phyloP scores from a whole-genome alignment of 2,329 filamentous ascomycete species.

The Ambrosiella cleistominuta region DNA sequence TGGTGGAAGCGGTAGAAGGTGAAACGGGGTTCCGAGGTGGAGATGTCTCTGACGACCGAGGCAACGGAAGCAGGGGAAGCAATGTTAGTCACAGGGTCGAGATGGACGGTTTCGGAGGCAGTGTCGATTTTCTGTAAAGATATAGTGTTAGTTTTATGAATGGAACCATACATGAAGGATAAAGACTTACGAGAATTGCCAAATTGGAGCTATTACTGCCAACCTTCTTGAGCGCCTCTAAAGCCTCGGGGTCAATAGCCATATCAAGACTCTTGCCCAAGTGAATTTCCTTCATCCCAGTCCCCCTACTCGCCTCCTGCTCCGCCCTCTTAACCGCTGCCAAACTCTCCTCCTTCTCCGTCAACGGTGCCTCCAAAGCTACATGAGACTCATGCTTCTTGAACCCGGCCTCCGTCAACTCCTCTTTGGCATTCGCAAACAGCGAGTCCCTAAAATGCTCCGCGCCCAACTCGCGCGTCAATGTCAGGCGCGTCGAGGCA shows the following conservation, averaged over 20 bases:
- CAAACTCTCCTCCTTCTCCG: slow-evolving; percentile 57
- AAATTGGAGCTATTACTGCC: slow-evolving; percentile 33
- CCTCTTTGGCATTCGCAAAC: slow-evolving; percentile 51
- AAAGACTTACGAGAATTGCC: slow-evolving; percentile 43
- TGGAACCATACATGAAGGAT: background rate
- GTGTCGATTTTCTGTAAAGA: slow-evolving; percentile 49
- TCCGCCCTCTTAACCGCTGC: slow-evolving; percentile 60
- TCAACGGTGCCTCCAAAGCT: slow-evolving; percentile 49
- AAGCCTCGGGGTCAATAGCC: slow-evolving; percentile 43
- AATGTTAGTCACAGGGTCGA: slow-evolving; percentile 32
- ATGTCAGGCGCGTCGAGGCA: slow-evolving; percentile 56
- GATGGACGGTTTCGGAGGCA: slow-evolving; percentile 48
- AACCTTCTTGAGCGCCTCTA: slow-evolving; percentile 44
- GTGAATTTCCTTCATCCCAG: slow-evolving; percentile 39
- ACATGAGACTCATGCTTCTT: slow-evolving; percentile 53
- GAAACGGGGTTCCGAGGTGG: slow-evolving; percentile 53
- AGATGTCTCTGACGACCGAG: slow-evolving; percentile 42
- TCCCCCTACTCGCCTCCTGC: slow-evolving; percentile 54
- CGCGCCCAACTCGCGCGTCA: slow-evolving; percentile 58
- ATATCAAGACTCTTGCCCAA: slow-evolving; percentile 39
- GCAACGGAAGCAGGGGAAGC: slow-evolving; percentile 35
- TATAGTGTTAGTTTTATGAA: slow-evolving; percentile 8
- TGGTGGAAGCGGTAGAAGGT: slow-evolving; percentile 57
- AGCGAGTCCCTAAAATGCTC: slow-evolving; percentile 65
- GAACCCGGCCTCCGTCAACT: slow-evolving; percentile 55